Conservation (phyloP, 495 filamentous ascomycete genomes). For the Penicillium manginii region DNA sequence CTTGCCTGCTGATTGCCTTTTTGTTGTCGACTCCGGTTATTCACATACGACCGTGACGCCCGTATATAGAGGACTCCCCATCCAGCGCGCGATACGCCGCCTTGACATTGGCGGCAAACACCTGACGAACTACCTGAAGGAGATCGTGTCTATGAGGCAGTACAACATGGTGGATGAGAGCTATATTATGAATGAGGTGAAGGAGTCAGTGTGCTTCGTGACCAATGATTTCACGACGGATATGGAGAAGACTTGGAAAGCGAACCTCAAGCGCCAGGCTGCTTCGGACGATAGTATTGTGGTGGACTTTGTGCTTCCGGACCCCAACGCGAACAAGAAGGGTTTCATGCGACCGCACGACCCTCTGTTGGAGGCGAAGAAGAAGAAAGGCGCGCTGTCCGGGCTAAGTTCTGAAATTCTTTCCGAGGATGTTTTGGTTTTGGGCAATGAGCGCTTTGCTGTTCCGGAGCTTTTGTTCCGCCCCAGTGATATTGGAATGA, state of each 20-base stretch:
- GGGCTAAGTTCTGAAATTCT: conserved; percentile 57
- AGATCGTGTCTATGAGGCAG: conserved; percentile 84
- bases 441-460: conserved; percentile 89
- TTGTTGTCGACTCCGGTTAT: conserved; percentile 89
- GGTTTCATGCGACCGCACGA: conserved; percentile 81
- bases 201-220: conserved; percentile 86
- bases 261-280: conserved; percentile 55
- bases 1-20: conserved; percentile 75
- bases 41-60: conserved; percentile 94
- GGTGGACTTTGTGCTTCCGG: conserved; percentile 90
- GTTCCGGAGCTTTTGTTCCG: conserved; percentile 90
- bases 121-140: conserved; percentile 92
- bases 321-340: conserved; percentile 75
- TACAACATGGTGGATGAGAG: conserved; percentile 95
- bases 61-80: conserved; percentile 74
- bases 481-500: conserved; percentile 84
- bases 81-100: conserved; percentile 81
- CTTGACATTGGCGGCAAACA: conserved; percentile 92
- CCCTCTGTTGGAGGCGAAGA: conserved; percentile 59
- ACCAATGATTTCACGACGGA: conserved; percentile 77
- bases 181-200: conserved; percentile 92
- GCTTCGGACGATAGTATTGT: conserved; percentile 67
- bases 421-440: conserved; percentile 78
- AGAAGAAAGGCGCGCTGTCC: conserved; percentile 57
- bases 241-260: conserved; percentile 84